Base-by-base conservation (phyloP, 2,329 filamentous ascomycete species). In the Arthrobotrys sphaeroides region DNA sequence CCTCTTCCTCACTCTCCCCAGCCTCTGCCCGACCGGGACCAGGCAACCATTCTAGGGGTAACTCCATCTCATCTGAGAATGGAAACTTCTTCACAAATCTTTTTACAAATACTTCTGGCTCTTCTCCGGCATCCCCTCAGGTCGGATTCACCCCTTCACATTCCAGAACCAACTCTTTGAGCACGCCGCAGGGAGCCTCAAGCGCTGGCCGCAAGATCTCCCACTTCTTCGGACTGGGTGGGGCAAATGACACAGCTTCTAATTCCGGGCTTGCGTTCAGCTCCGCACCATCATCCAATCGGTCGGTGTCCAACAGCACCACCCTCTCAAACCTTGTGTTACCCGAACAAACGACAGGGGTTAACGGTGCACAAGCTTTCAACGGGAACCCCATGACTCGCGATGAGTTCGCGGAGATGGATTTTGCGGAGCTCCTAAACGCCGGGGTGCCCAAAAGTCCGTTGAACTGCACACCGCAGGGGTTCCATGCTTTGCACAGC, bases 231-330 rank as follows among this genome's bases (percentile, higher is more conserved):
- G 70, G 70, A 18, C 53, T 74, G n/a, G 45, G 70, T 24, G 40
- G 22, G 16, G 40, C 31, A 36, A 74, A 68, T 43, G 70, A 74
- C 62, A 60, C 65, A 43, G 62, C 62, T 9, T 74, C 70, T 12
- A 74, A 74, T 36, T 74, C 70, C 12, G 70, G 70, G 6, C 38
- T 74, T 7, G 70, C 70, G n/a, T 74, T 74, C 57, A 68, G 67
- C 53, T 68, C 61, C 18, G 38, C 62, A 22, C 36, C 70, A 20
- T 68, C 62, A 18, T 74, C 70, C 55, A 67, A 74, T 28, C 53
- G 70, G 43, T 74, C 70, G 55, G 70, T 74, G 45, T 74, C 70
- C 2, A 74, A 74, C 47, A 74, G 70, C 59, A 74, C 70, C 36
- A 74, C 70, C 4, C 28, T 74, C 33, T 74, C 70, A 4, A 74